Conservation (phyloP, 192 early-diverging fungal genomes). For the Backusella liffmaniae region DNA sequence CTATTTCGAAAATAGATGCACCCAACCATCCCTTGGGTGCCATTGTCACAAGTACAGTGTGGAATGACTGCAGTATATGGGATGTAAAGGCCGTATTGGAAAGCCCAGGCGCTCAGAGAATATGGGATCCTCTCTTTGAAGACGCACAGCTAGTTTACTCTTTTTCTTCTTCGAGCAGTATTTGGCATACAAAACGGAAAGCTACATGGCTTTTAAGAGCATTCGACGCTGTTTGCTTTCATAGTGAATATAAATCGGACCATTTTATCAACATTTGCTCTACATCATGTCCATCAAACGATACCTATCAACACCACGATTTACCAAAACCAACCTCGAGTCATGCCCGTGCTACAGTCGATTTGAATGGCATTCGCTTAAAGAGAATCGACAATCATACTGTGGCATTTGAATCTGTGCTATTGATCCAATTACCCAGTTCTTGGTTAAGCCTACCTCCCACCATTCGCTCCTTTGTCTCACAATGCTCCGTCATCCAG, state of each 20-base stretch:
- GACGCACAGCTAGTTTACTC: not conserved
- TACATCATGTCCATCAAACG: conserved; percentile 18
- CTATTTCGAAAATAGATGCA: conserved; percentile 31
- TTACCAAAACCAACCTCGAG: conserved; percentile 22
- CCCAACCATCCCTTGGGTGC: conserved; percentile 40
- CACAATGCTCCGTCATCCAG: not conserved
- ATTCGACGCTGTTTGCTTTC: conserved; percentile 18
- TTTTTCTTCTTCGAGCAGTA: not conserved
- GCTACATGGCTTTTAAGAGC: conserved; percentile 38
- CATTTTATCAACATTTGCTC: conserved; percentile 14
- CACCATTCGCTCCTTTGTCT: not conserved
- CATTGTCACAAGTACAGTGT: conserved; percentile 38
- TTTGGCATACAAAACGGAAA: conserved; percentile 42
- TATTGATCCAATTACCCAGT: conserved; percentile 26
- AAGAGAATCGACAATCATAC: not conserved
- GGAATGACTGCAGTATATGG: conserved; percentile 47
- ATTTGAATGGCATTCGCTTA: conserved; percentile 24
- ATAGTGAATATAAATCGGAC: conserved; percentile 14
- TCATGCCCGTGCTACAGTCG: conserved; percentile 14
- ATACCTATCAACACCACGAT: conserved; percentile 16
- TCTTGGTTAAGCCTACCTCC: not conserved
- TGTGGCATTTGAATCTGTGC: conserved; percentile 36
- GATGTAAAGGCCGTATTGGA: conserved; percentile 47
- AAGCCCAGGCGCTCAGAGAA: conserved; percentile 36
- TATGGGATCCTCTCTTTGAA: conserved; percentile 27